Base-by-base conservation (phyloP, 2,329 filamentous ascomycete genomes). In the Xylaria digitata region DNA sequence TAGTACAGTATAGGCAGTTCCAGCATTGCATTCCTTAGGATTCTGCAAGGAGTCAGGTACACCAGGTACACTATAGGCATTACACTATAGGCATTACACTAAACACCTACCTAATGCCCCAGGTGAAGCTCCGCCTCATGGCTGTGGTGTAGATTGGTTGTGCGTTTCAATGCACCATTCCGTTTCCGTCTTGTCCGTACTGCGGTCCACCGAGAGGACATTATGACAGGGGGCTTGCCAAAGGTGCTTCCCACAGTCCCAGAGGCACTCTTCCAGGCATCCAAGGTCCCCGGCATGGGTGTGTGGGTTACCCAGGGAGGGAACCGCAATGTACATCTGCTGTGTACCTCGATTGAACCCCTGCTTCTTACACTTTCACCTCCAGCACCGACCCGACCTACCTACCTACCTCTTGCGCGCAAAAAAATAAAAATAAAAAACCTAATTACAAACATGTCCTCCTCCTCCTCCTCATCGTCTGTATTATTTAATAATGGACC, bases 91-190 rank as follows among this genome's bases (percentile, higher is more conserved):
- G n/a, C n/a, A n/a, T n/a, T n/a, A n/a, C n/a, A n/a, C n/a, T n/a
- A n/a, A n/a, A n/a, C n/a, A n/a, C n/a, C n/a, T n/a, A n/a, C n/a
- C n/a, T 13, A 37, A 40, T 5, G 9, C 37, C 37, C 53, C 63
- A 70, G 69, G 63, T 65, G 71, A 70, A 26, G 69, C 74, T 72
- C 67, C 73, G 73, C 74, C 71, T 64, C 63, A 66, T 72, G 73
- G 66, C 55, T 58, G 46, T 57, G 63, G 61, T 61, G 57, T 62
- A 61, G 19, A 70, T 71, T 72, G 70, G 69, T 56, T 26, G 40
- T 50, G 61, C 70, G 61, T 66, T 66, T 63, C 71, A 63, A 73
- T 69, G 69, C 72, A 66, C 74, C 70, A 74, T 74, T 74, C 74
- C 73, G 62, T 67, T 75, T 72, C 71, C 54, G 73, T 68, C 53